Evolutionary conservation across 768 basidiomycete genomes (phyloP).

Genomic region (Russula brevipes): DNA sequence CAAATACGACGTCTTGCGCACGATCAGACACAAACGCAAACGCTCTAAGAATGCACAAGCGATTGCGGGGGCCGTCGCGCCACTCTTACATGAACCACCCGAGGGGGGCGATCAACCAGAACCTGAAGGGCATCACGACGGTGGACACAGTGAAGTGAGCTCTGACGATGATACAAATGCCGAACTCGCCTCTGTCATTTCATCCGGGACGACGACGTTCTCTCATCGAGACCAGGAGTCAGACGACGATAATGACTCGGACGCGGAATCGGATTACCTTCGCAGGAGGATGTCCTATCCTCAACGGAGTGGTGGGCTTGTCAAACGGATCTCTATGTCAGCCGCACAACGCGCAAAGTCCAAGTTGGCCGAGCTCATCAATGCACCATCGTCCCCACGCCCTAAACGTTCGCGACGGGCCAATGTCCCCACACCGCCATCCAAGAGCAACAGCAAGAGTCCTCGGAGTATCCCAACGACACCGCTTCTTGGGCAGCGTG

Average conservation of each 20-base stretch:
- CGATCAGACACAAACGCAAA: constrained; percentile 46
- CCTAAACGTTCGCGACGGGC: constrained; percentile 7
- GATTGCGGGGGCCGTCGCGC: constrained; percentile 24
- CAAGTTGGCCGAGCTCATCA: constrained; percentile 21
- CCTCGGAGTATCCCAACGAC: constrained; percentile 16
- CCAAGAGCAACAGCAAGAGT: neutral
- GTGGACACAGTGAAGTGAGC: constrained; percentile 10
- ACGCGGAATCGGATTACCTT: constrained; percentile 19
- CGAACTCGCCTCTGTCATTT: constrained; percentile 51
- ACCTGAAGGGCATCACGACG: constrained; percentile 32
- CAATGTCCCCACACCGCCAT: neutral
- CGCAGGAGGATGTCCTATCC: constrained; percentile 13
- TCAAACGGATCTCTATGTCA: constrained; percentile 22
- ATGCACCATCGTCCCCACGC: constrained; percentile 6
- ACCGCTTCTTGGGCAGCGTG: constrained; percentile 11
- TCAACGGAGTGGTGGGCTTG: constrained; percentile 13
- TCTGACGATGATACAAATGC: constrained; percentile 37
- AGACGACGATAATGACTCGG: constrained; percentile 26
- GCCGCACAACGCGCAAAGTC: constrained; percentile 26
- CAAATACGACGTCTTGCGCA: constrained; percentile 79
- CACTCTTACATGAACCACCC: neutral
- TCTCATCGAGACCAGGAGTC: constrained; percentile 17
- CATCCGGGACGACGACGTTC: constrained; percentile 47
- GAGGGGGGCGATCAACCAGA: constrained; percentile 30
- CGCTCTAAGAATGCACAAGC: constrained; percentile 33